Conservation (phyloP, 345 rosid genomes). For the Lepidium sativum region DNA sequence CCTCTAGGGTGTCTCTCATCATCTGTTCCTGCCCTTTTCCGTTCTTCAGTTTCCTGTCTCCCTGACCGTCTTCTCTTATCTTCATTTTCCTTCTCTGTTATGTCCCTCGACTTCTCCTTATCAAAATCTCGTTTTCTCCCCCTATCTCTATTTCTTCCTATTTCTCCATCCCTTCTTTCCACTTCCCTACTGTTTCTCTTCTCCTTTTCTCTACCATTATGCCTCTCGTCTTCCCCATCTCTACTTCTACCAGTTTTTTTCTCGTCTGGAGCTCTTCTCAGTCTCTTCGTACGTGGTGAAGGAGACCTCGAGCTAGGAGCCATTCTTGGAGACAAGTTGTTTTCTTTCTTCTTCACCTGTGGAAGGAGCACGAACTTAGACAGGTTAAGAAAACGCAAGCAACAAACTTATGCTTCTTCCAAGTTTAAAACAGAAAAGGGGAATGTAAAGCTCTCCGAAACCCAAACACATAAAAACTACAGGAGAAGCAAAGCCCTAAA, state of each 20-base stretch:
- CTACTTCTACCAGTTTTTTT: slow-evolving; percentile 36
- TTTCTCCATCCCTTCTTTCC: slow-evolving; percentile 18
- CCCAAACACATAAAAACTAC: not conserved
- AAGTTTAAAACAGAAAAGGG: not conserved
- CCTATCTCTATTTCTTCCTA: slow-evolving; percentile 27
- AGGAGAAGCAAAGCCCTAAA: slow-evolving; percentile 1
- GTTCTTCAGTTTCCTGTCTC: slow-evolving; percentile 47
- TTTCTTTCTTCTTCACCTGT: not conserved
- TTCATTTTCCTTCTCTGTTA: slow-evolving; percentile 34
- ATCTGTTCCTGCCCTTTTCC: slow-evolving; percentile 40
- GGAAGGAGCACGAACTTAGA: not conserved
- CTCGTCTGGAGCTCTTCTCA: slow-evolving; percentile 49
- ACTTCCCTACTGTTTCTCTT: slow-evolving; percentile 31
- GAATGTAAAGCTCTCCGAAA: not conserved
- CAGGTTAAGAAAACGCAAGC: slow-evolving; percentile 6
- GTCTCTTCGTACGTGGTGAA: slow-evolving; percentile 57
- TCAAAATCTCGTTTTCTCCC: slow-evolving; percentile 17
- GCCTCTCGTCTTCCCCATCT: slow-evolving; percentile 44
- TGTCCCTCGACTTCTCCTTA: slow-evolving; percentile 22
- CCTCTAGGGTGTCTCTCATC: slow-evolving; percentile 45
- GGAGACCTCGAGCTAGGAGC: slow-evolving; percentile 54
- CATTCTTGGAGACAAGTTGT: slow-evolving; percentile 24
- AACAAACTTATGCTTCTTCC: not conserved
- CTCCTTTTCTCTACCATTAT: slow-evolving; percentile 36
- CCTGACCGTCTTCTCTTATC: slow-evolving; percentile 46